Conservation (phyloP, 2,329 filamentous ascomycete species). For the Fusarium keratoplasticum region DNA sequence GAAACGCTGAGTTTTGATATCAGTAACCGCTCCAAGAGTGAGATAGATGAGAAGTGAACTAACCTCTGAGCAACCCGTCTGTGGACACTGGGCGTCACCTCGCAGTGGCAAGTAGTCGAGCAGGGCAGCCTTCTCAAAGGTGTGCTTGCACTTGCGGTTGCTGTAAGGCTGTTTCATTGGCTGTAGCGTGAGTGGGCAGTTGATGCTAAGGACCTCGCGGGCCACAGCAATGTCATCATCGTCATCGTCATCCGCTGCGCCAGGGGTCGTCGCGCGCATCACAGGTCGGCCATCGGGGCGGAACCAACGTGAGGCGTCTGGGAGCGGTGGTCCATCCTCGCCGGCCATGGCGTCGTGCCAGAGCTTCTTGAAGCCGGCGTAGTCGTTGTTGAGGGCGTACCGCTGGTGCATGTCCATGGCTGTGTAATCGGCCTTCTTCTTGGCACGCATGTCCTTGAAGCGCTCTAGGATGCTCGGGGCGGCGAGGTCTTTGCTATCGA, state of each 20-base stretch:
- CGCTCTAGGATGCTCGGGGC: constrained; percentile 46
- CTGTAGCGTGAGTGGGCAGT: constrained; percentile 76
- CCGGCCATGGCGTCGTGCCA: constrained; percentile 67
- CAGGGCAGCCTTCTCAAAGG: constrained; percentile 76
- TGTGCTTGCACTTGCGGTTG: constrained; percentile 76
- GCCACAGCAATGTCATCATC: constrained; percentile 78
- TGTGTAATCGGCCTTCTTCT: constrained; percentile 57
- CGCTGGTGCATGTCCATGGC: constrained; percentile 56
- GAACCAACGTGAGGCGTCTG: constrained; percentile 68
- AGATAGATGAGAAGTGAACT: constrained; percentile 16
- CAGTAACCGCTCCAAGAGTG: not conserved
- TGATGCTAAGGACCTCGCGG: constrained; percentile 71
- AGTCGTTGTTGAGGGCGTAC: constrained; percentile 69
- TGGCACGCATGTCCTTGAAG: constrained; percentile 51
- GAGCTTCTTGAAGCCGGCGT: constrained; percentile 67
- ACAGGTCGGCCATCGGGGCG: constrained; percentile 57
- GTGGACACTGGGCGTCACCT: constrained; percentile 68
- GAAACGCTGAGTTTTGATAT: constrained; percentile 56
- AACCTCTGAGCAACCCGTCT: constrained; percentile 72
- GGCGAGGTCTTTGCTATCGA: constrained; percentile 39
- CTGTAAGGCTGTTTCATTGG: constrained; percentile 75
- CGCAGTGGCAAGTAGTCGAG: constrained; percentile 62
- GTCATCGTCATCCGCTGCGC: constrained; percentile 59
- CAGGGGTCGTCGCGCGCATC: constrained; percentile 44
- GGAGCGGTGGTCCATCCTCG: constrained; percentile 61